phyloP scores from a whole-genome alignment of 495 filamentous ascomycete species.

The Penicillium salamii region DNA sequence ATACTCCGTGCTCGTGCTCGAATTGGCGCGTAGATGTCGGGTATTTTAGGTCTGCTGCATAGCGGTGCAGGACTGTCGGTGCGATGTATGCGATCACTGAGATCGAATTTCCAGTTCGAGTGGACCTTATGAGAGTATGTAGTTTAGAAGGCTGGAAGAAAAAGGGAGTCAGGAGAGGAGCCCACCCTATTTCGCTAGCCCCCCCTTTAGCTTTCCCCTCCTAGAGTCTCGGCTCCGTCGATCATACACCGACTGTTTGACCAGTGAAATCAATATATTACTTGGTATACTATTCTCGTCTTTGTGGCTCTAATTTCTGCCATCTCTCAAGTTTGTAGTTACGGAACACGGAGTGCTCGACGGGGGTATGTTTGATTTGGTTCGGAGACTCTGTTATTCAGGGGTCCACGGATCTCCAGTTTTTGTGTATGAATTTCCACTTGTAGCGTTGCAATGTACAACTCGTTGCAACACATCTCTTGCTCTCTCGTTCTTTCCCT shows the following conservation, averaged over 20 bases:
- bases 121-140: conserved; percentile 2
- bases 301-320: too few relatives aligned
- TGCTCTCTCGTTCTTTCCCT: too few relatives aligned
- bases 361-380: too few relatives aligned
- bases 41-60: conserved; percentile 3
- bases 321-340: too few relatives aligned
- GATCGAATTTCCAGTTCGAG: background rate
- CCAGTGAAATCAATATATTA: conserved; percentile 7
- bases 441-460: too few relatives aligned
- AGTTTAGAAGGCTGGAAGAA: conserved; percentile 10
- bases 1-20: too few relatives aligned
- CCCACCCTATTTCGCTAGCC: conserved; percentile 20
- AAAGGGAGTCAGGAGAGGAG: conserved; percentile 27
- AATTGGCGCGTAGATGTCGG: conserved; percentile 1
- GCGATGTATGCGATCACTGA: background rate
- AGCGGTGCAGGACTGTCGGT: background rate
- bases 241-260: conserved; percentile 33
- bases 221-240: conserved; percentile 26
- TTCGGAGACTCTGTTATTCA: too few relatives aligned
- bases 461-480: too few relatives aligned
- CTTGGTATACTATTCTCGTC: background rate
- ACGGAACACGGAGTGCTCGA: too few relatives aligned
- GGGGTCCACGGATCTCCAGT: too few relatives aligned
- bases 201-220: conserved; percentile 23
- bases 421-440: too few relatives aligned